These are phyloP conservation scores for Sporothrix luriei DNA, from an alignment of 2,329 filamentous ascomycete genomes.

Conservation along the genomic window DNA sequence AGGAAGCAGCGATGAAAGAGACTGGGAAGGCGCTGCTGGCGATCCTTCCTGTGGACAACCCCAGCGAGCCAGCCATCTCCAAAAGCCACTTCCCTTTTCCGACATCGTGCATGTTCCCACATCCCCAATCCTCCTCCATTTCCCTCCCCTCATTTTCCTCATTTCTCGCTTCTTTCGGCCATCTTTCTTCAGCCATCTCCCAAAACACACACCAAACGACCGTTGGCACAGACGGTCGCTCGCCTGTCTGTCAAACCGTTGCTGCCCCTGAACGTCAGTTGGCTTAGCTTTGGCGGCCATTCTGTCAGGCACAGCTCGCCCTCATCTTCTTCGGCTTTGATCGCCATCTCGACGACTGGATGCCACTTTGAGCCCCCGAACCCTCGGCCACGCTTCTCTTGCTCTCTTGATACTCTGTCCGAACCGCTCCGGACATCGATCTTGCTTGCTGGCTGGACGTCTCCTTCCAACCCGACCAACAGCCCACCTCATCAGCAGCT, in stretches of 20 bases:
- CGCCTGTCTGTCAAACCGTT: neutral
- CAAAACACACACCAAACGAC: neutral
- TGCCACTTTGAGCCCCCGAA: neutral
- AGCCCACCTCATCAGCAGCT: neutral
- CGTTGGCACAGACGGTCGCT: neutral
- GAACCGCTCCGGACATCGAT: neutral
- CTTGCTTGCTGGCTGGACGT: neutral
- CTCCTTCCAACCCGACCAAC: neutral
- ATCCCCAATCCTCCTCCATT: neutral
- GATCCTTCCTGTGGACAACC: constrained; percentile 3
- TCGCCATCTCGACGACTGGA: neutral
- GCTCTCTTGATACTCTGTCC: neutral
- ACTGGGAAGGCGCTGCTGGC: constrained; percentile 7
- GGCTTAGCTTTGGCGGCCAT: constrained; percentile 9
- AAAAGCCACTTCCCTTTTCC: neutral
- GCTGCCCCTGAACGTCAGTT: constrained; percentile 6
- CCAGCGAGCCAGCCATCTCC: constrained; percentile 14
- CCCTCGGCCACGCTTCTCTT: neutral
- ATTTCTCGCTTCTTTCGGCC: neutral
- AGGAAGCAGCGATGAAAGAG: neutral
- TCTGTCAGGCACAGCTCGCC: neutral
- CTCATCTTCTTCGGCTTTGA: neutral
- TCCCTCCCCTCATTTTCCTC: constrained; percentile 1
- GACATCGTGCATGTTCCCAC: constrained; percentile 17
- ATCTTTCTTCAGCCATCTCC: neutral